Evolutionary conservation across 2,329 filamentous ascomycete genomes (phyloP), one percentile per base, ranked within the genome.

Genomic region (Penicillium brevicompactum): DNA sequence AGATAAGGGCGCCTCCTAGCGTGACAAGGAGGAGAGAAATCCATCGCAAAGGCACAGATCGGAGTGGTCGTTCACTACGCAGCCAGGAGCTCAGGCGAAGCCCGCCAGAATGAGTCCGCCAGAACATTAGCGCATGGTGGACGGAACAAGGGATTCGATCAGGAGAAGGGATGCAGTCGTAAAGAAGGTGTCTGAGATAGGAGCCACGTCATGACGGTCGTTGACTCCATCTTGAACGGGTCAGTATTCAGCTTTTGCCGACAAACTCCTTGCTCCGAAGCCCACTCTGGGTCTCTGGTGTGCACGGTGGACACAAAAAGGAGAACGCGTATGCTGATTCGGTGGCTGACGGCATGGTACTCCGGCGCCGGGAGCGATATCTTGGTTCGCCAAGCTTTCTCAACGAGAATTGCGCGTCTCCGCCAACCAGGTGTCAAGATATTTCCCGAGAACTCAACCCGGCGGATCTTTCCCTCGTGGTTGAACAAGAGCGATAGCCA

Each of bases 101-200:
- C 27, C 46, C 40, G 49, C 50, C 54, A 60, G 55, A 60, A 51
- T 43, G 49, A 49, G 46, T 42, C 57, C 56, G 52, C 57, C 49
- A 44, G 52, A 44, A 58, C 59, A 65, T 64, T 59, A 42, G 56
- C 51, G 53, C 62, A 65, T 65, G 40, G 51, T 49, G 51, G 51
- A 53, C 31, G 47, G 21, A 52, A 45, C 5, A 38, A 34, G 24
- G 45, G 11, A 31, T 43, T 49, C 30, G 38, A 49, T 5, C 30
- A 31, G 16, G 34, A n/a, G 50, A 7, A 4, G 18, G 21, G 27
- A 22, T n/a, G n/a, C 18, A 37, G 32, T 32, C 31, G 14, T 5
- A 18, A 18, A 32, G 32, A 16, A 9, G 32, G 24, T 14, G 32
- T 34, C n/a, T 10, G n/a, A 7, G 18, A 9, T 21, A 5, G 38